phyloP scores from a whole-genome alignment of 1,284 basidiomycete species.

The Rhodotorula sp. region DNA sequence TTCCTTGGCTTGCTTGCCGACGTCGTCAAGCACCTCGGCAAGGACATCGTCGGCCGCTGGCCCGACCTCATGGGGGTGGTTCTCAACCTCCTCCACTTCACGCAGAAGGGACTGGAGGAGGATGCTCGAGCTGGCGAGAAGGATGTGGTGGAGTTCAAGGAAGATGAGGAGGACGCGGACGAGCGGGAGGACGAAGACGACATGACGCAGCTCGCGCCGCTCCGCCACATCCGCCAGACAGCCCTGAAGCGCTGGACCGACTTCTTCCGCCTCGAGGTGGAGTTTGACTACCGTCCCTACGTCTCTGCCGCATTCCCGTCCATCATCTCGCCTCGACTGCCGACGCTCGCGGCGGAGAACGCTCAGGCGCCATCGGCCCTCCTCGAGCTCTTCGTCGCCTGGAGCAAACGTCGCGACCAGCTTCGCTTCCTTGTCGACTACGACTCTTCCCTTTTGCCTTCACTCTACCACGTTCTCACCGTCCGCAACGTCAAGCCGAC shows the following conservation, averaged over 20 bases:
- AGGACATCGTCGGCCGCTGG: slow-evolving; percentile 62
- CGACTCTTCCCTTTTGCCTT: slow-evolving; percentile 68
- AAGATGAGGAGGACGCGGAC: slow-evolving; percentile 49
- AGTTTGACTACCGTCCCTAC: slow-evolving; percentile 76
- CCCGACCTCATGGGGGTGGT: slow-evolving; percentile 67
- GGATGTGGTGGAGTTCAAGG: slow-evolving; percentile 43
- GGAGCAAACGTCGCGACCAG: slow-evolving; percentile 65
- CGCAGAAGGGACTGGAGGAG: slow-evolving; percentile 60
- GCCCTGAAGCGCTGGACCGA: slow-evolving; percentile 84
- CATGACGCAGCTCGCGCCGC: slow-evolving; percentile 44
- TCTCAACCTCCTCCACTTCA: slow-evolving; percentile 63
- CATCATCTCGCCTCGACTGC: slow-evolving; percentile 80
- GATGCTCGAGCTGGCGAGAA: slow-evolving; percentile 5
- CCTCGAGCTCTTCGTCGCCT: slow-evolving; percentile 79
- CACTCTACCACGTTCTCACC: slow-evolving; percentile 76
- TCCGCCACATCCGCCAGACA: slow-evolving; percentile 70
- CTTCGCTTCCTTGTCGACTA: slow-evolving; percentile 66
- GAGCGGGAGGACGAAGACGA: slow-evolving; percentile 49
- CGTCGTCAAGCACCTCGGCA: slow-evolving; percentile 74
- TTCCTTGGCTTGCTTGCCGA: slow-evolving; percentile 82
- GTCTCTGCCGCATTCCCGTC: slow-evolving; percentile 65
- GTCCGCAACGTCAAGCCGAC: slow-evolving; percentile 82
- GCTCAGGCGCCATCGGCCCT: slow-evolving; percentile 88
- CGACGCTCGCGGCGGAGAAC: slow-evolving; percentile 75
- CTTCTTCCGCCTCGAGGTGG: slow-evolving; percentile 68